Evolutionary conservation across 441 rosid genomes (phyloP), one percentile per base, ranked within the genome.

Genomic region (Populus hybrid): DNA sequence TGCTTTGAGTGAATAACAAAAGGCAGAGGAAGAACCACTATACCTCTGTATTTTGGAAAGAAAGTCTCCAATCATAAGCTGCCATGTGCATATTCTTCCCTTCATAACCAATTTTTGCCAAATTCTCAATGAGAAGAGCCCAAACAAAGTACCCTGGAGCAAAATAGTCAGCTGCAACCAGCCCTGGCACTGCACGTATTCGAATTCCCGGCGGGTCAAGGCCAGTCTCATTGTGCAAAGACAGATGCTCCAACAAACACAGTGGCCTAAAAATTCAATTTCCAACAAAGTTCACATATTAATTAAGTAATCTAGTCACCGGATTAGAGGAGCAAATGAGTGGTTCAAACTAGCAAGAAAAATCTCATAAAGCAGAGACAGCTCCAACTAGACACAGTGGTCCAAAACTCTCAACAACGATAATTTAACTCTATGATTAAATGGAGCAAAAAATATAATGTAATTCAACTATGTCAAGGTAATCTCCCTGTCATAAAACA

Each of bases 11-110:
- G 34, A 5, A 32, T 64, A 36, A 34, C 65, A 72, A 74, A 64
- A 76, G 71, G 50, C n/a, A 40, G 74, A 70, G 76, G 70, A 81
- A 66, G 72, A 75, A 73, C 21, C 42, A 36, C 26, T 23, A 57
- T 79, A 87, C 94, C 95, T 91, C 94, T 71, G 95, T 89, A 74
- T 92, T 92, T 75, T 92, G 94, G 82, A 92, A 92, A 65, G 97
- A 90, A 9, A 91, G 83, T 75, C 97, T 88, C 97, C 97, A 89
- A 71, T 92, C 97, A 79, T 90, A 92, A 53, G 93, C 88, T 67
- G 90, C 94, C 97, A 92, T 90, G 59, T 90, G 85, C 81, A 91
- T 64, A 71, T 86, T 90, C 82, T 89, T 92, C 50, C 81, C 92
- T 68, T 88, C 94, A 76, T 92, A 89, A 26, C 97, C 94, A 46